Evolutionary conservation across 2,329 filamentous ascomycete genomes (phyloP), one percentile per base, ranked within the genome.

Genomic region (Myriosclerotinia curreyana): DNA sequence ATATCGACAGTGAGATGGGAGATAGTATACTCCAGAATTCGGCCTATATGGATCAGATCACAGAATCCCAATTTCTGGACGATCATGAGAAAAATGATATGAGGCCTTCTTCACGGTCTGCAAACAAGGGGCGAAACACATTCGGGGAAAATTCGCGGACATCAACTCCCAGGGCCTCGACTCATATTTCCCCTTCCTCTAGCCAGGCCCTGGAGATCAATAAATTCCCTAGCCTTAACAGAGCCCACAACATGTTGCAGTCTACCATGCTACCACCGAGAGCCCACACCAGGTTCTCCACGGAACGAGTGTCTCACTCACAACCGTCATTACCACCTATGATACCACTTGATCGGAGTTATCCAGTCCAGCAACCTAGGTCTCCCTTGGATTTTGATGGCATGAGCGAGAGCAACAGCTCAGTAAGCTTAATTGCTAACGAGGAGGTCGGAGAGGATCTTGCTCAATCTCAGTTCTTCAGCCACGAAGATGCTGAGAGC

Each of bases 401-500:
- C 48, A 44, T 65, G 40, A 49, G 60, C 52, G 55, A 64, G 55
- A 66, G 54, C 53, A 65, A 65, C 12, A 56, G 60, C 42, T 60
- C 56, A 50, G 59, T 31, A 9, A 59, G 53, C 22, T 64, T 36
- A 14, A 48, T 8, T 25, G 12, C 34, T 22, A 64, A 49, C 12
- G 67, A 67, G 11, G 69, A 68, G n/a, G 66, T 67, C 11, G 71
- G 66, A 7, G 80, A 85, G 42, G 84, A 87, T 66, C 77, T 90
- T 25, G 76, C 82, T 3, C 78, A 84, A 67, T 94, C 91, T 6
- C 87, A 84, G 49, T 72, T 92, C 1, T 94, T 90, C 71, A 91
- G 85, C 44, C 89, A 92, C 65, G 89, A 92, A 66, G 90, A 94
- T 67, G 90, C 90, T 0, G 87, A 91, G 72, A 95, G 91, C 74